phyloP scores from a whole-genome alignment of 257 asterid genomes.

The Solanum rostratum region DNA sequence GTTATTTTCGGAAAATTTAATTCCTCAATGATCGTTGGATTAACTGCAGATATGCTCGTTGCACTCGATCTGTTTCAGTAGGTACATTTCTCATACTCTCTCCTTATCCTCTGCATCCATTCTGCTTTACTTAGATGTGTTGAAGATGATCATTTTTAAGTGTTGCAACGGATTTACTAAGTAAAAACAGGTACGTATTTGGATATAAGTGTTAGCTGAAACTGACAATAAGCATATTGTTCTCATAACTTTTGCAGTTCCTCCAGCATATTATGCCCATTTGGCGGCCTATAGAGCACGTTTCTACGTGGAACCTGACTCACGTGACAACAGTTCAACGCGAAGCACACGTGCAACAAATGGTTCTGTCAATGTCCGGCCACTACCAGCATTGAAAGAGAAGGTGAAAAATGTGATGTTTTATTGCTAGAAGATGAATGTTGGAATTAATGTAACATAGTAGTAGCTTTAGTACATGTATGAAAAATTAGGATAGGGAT shows the following conservation, averaged over 20 bases:
- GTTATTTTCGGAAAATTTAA: background rate
- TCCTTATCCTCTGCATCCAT: background rate
- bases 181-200: background rate
- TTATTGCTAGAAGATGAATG: conserved; percentile 39
- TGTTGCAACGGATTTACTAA: background rate
- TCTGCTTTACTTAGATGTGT: background rate
- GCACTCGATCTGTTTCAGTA: conserved; percentile 95
- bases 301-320: conserved; percentile 82
- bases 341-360: conserved; percentile 27
- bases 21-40: background rate
- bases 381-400: conserved; percentile 83
- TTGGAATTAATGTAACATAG: background rate
- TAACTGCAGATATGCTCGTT: conserved; percentile 49
- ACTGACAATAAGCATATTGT: background rate
- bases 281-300: conserved; percentile 91
- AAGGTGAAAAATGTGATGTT: conserved; percentile 97
- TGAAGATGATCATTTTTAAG: no score
- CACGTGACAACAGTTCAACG: conserved; percentile 28
- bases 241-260: conserved; percentile 32
- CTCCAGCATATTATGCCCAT: conserved; percentile 96
- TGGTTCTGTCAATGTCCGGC: conserved; percentile 65
- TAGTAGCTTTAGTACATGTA: background rate
- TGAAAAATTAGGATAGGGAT: background rate
- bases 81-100: conserved; percentile 31
- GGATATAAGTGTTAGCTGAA: background rate